Evolutionary conservation across 257 asterid species (phyloP).

Genomic region (Solanum chmielewskii): DNA sequence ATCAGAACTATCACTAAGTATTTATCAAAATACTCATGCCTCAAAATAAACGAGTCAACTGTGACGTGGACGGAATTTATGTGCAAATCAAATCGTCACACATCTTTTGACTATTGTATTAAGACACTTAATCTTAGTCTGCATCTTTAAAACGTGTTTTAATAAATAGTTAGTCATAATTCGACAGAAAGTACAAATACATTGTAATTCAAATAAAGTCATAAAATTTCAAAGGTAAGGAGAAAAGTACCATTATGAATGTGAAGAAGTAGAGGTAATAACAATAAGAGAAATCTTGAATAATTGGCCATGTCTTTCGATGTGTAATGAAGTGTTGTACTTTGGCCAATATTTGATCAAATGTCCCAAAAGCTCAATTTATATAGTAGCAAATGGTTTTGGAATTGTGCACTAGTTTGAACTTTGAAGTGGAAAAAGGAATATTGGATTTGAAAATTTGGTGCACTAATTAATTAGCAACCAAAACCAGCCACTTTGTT

Average conservation of each 20-base stretch:
- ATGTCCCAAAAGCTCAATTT: neutral
- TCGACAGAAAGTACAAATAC: too few species aligned
- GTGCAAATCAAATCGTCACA: neutral
- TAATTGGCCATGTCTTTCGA: constrained; percentile 16
- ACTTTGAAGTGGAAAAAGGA: neutral
- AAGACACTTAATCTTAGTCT: too few species aligned
- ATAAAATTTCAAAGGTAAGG: too few species aligned
- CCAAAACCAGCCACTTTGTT: neutral
- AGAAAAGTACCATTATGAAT: constrained; percentile 21
- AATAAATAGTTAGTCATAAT: too few species aligned
- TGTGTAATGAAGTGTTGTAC: neutral
- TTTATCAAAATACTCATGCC: neutral
- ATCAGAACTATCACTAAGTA: neutral
- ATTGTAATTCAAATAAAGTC: neutral
- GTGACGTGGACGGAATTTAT: too few species aligned
- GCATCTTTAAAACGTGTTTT: too few species aligned
- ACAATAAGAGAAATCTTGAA: constrained; percentile 20
- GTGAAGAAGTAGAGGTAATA: constrained; percentile 33
- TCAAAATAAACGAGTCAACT: neutral
- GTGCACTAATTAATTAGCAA: neutral
- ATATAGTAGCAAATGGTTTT: neutral
- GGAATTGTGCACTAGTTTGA: neutral
- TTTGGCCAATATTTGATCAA: neutral
- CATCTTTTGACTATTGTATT: too few species aligned
- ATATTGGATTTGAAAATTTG: neutral